Conservation (phyloP, 148 eudicot genomes). For the Nyssa sinensis region DNA sequence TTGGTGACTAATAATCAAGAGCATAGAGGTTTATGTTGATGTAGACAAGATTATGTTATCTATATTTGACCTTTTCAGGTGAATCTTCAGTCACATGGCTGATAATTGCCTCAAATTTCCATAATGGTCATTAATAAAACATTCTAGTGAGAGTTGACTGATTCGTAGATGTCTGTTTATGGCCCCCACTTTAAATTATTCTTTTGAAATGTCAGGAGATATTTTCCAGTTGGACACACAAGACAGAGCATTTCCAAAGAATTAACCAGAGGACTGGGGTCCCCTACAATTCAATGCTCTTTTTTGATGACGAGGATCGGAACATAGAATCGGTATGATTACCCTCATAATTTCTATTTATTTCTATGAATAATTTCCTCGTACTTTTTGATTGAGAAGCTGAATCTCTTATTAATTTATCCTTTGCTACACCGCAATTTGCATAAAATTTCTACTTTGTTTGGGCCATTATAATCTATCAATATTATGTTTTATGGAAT, state of each 20-base stretch:
- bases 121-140: background rate
- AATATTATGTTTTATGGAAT: background rate
- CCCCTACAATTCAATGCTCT: constrained; percentile 86
- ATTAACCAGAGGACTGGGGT: constrained; percentile 69
- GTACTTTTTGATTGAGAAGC: background rate
- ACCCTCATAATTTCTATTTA: background rate
- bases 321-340: constrained; percentile 68
- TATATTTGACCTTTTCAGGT: background rate
- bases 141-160: background rate
- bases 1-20: background rate
- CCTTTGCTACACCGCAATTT: background rate
- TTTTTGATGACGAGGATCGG: constrained; percentile 91
- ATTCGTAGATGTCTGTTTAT: background rate
- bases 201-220: constrained; percentile 61
- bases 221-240: constrained; percentile 92
- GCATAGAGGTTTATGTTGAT: background rate
- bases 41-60: background rate
- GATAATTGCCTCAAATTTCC: background rate
- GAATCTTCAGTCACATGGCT: background rate
- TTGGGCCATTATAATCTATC: background rate
- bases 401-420: background rate
- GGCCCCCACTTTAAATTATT: constrained; percentile 3
- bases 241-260: constrained; percentile 92
- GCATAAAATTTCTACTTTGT: background rate
- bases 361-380: background rate